These are phyloP conservation scores for Eutreptiella sp. DNA, from an alignment of 208 protist genomes.

Conservation along the genomic window DNA sequence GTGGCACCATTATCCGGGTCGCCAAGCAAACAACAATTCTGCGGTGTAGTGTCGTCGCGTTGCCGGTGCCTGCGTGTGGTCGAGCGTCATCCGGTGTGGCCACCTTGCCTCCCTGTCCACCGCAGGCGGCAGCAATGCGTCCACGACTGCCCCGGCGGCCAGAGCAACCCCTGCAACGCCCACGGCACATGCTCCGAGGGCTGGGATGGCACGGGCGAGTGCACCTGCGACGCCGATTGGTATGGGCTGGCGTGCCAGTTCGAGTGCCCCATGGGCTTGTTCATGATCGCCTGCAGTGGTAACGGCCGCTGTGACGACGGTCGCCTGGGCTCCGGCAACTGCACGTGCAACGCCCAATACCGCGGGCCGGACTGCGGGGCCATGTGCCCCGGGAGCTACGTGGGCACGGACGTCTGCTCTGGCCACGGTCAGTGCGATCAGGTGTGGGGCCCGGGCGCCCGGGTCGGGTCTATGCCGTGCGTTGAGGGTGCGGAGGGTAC, in stretches of 20 bases:
- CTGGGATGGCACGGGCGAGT: conserved; percentile 1
- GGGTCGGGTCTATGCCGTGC: too few species aligned
- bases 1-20: too few species aligned
- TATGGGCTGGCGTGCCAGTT: conserved; percentile 14
- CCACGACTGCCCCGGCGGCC: background rate
- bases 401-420: background rate
- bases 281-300: too few species aligned
- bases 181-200: conserved; percentile 13
- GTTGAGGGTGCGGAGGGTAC: too few species aligned
- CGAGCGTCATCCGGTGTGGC: too few species aligned
- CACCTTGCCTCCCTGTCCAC: too few species aligned
- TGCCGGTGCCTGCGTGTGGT: too few species aligned
- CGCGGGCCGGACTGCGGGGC: background rate
- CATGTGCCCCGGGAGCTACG: background rate
- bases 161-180: background rate
- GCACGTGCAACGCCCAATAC: conserved; percentile 23
- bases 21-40: too few species aligned
- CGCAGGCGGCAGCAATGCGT: background rate
- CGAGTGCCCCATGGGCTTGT: too few species aligned
- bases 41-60: too few species aligned
- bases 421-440: too few species aligned
- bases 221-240: conserved; percentile 6
- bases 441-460: too few species aligned
- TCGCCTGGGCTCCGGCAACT: conserved; percentile 9
- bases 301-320: conserved; percentile 33